phyloP scores from a whole-genome alignment of 2,329 filamentous ascomycete species.

The Clonostachys solani region DNA sequence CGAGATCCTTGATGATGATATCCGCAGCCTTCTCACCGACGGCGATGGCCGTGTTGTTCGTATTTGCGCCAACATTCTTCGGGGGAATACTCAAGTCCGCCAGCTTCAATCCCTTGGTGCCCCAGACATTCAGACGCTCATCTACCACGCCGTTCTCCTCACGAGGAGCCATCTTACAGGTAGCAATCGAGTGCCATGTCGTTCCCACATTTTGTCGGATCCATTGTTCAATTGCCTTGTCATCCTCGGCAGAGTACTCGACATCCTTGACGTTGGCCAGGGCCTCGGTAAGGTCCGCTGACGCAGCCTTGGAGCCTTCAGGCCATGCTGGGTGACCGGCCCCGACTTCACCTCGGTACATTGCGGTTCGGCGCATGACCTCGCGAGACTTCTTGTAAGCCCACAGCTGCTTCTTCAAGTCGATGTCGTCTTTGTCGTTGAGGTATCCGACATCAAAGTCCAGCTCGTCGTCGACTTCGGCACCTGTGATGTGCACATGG shows the following conservation, averaged over 20 bases:
- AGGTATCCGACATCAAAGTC: slow-evolving; percentile 53
- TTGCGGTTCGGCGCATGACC: slow-evolving; percentile 48
- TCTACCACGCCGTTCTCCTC: slow-evolving; percentile 33
- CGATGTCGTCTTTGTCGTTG: slow-evolving; percentile 34
- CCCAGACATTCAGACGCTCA: slow-evolving; percentile 29
- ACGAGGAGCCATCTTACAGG: slow-evolving; percentile 29
- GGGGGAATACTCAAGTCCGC: slow-evolving; percentile 24
- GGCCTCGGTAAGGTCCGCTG: slow-evolving; percentile 24
- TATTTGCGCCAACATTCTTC: slow-evolving; percentile 37
- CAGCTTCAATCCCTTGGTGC: slow-evolving; percentile 27
- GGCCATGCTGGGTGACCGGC: slow-evolving; percentile 35
- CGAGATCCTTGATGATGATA: slow-evolving; percentile 28
- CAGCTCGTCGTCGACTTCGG: slow-evolving; percentile 31
- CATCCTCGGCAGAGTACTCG: slow-evolving; percentile 39
- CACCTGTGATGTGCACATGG: slow-evolving; percentile 51
- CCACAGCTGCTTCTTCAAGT: slow-evolving; percentile 56
- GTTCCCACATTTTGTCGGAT: slow-evolving; percentile 27
- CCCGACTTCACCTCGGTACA: slow-evolving; percentile 41
- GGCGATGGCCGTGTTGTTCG: slow-evolving; percentile 39
- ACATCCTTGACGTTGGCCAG: slow-evolving; percentile 18
- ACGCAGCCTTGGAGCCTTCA: slow-evolving; percentile 26
- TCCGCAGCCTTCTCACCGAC: slow-evolving; percentile 40
- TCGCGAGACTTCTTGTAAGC: slow-evolving; percentile 60
- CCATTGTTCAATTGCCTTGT: slow-evolving; percentile 36
- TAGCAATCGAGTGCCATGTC: slow-evolving; percentile 26